Base-by-base conservation (phyloP, 225 moss, liverwort and hornwort species). In the Antitrichia curtipendula region DNA sequence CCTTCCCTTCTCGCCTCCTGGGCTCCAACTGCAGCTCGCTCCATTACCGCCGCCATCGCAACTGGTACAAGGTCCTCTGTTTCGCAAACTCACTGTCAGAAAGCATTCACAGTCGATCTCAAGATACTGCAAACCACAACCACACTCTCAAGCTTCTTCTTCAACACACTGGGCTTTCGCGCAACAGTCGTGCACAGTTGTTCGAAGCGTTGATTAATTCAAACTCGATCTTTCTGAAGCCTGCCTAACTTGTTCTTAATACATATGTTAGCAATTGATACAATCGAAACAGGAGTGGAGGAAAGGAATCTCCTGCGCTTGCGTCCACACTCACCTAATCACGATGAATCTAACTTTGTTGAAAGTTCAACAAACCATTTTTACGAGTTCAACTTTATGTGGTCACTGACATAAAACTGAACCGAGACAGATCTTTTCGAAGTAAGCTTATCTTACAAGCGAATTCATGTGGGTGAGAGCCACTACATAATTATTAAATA, bases 21-120 rank as follows among this genome's bases (percentile, higher is more conserved):
- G 6, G 91, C 85, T 59, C 94, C 94, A 21, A 89, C 73, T 40
- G 70, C 88, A 64, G 92, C 94, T n/a, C 94, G 90, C 83, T 94
- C 60, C 45, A 49, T 90, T 50, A 87, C 91, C 32, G 91, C 91
- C 13, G 94, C 94, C 94, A 94, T 94, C n/a, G 21, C 6, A 31
- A 23, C 17, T n/a, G 20, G 17, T 16, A 3, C 20, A 16, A 18
- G 16, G 21, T 60, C 4, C 62, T 58, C 49, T 31, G 63, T 13
- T 62, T 5, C 19, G 53, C 25, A 43, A 40, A 80, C n/a, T 7
- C 12, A 24, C 36, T 7, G 20, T 70, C 36, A 58, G 32, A 13
- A 28, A 16, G 43, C 23, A 23, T 9, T 50, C 52, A 52, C 13
- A 12, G 27, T 8, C 38, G 20, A 49, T 36, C 4, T 56, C 28